Evolutionary conservation across 2,329 filamentous ascomycete species (phyloP), one percentile per base, ranked within the genome.

Genomic region (Aspergillus viridinutans): DNA sequence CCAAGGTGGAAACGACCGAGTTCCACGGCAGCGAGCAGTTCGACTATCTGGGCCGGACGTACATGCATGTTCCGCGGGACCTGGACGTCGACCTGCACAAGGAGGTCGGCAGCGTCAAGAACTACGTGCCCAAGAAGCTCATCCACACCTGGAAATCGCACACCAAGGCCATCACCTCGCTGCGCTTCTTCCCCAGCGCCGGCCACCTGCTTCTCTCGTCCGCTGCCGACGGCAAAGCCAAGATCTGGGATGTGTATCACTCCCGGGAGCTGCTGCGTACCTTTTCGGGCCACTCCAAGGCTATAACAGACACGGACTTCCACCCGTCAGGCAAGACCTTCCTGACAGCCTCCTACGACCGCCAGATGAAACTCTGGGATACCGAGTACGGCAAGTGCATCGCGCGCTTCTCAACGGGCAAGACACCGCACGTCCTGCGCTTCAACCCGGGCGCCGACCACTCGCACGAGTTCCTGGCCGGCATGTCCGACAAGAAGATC

Each of bases 401-500:
- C 63, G 88, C 85, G 67, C 90, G 91, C 57, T 99, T 96, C 79
- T 91, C 88, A 20, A 96, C 90, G 0, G 93, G 93, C 69, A 96
- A 95, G 79, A 97, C 92, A 14, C 93, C 94, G 4, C 94, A 99
- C 71, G 92, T 96, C 53, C 82, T 99, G 65, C 88, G 90, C 64
- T 97, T 97, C 82, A 96, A 97, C 75, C 92, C 93, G 0, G 85
- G 86, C 50, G 79, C 83, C 0, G 86, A 89, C 54, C 85, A 88
- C 63, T 85, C 87, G 8, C 89, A 94, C 72, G 93, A 97, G 74
- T 99, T 99, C 75, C 77, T 99, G 55, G 92, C 92, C 1, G 94
- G 94, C 68, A 95, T 97, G 90, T 94, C 90, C 40, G 93, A 99
- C 76, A 99, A 99, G 81, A 97, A 97, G 80, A 99, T 99, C 65